Base-by-base conservation (phyloP, 441 rosid species). In the Aquilaria agallochum region DNA sequence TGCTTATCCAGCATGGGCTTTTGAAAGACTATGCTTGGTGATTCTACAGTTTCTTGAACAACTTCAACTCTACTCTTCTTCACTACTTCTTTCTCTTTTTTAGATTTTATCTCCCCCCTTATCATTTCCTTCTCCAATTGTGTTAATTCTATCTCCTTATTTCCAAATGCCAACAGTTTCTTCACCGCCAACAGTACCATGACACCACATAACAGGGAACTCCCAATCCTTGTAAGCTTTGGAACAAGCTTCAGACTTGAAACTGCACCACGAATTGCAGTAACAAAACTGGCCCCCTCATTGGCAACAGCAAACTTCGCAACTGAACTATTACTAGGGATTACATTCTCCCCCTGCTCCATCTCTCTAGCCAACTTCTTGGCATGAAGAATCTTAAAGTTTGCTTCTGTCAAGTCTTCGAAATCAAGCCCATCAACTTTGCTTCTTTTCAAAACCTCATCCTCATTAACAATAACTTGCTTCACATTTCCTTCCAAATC, bases 71-170 rank as follows among this genome's bases (percentile, higher is more conserved):
- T 44, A 66, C 71, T 83, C 74, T 80, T 80, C 80, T 68, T 80
- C 59, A 61, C 15, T 33, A 55, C 60, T 71, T 87, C 85, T 68
- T 77, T 83, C 73, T 78, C 81, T 72, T 78, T 78, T 70, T 96
- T 77, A 42, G 82, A 75, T 65, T 82, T 83, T 59, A 83, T 77
- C 85, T 90, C 90, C 67, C 97, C 85, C 84, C 84, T 79, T 89
- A 88, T 74, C 97, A 90, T 86, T 70, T 85, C 90, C 82, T 93
- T 90, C 80, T 93, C 98, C 76, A 78, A 20, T 44, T 69, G 78
- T 1, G 94, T 84, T 33, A 63, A 68, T 65, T 72, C 62, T 51
- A 68, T 82, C 65, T 77, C 81, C 65, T 70, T 63, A 52, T 77
- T 78, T 64, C 61, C 53, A 45, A 50, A 73, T 53, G 72, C 52